phyloP scores from a whole-genome alignment of 208 protist species.

The Tritrichomonas foetus region DNA sequence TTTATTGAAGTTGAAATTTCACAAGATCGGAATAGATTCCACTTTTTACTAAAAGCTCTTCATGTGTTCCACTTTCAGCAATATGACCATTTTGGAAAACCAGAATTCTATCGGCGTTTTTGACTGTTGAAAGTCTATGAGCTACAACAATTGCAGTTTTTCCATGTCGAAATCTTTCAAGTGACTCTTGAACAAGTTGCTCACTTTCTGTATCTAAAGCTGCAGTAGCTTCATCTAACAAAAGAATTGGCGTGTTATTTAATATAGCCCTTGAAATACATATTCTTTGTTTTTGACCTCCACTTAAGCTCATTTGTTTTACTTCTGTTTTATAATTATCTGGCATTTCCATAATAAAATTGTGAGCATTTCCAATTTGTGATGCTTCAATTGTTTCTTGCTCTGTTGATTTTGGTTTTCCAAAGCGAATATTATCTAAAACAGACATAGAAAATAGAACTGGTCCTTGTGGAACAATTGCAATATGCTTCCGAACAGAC shows the following conservation, averaged over 20 bases:
- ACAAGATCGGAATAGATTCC: slow-evolving; percentile 32
- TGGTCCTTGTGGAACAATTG: slow-evolving; percentile 56
- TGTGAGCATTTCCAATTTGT: slow-evolving; percentile 56
- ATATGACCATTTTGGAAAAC: not conserved
- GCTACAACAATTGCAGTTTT: not conserved
- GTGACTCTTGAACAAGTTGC: not conserved
- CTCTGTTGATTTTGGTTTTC: slow-evolving; percentile 38
- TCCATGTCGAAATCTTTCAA: not conserved
- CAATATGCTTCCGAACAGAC: slow-evolving; percentile 42
- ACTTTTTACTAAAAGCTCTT: not conserved
- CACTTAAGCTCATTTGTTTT: not conserved
- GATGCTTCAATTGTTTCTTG: slow-evolving; percentile 54
- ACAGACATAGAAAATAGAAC: slow-evolving; percentile 59
- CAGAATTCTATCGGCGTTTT: slow-evolving; percentile 6
- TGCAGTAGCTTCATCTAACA: slow-evolving; percentile 29
- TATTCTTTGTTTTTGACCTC: slow-evolving; percentile 24
- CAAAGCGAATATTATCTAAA: slow-evolving; percentile 58
- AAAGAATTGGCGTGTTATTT: not conserved
- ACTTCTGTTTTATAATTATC: slow-evolving; percentile 48
- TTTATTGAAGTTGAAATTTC: slow-evolving; percentile 32
- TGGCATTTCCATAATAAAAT: slow-evolving; percentile 53
- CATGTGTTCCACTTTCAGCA: not conserved
- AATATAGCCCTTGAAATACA: slow-evolving; percentile 29
- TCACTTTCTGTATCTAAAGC: slow-evolving; percentile 27
- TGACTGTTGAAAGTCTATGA: not conserved